Evolutionary conservation across 2,329 filamentous ascomycete genomes (phyloP), one percentile per base, ranked within the genome.

Genomic region (Trichoderma atroviride): DNA sequence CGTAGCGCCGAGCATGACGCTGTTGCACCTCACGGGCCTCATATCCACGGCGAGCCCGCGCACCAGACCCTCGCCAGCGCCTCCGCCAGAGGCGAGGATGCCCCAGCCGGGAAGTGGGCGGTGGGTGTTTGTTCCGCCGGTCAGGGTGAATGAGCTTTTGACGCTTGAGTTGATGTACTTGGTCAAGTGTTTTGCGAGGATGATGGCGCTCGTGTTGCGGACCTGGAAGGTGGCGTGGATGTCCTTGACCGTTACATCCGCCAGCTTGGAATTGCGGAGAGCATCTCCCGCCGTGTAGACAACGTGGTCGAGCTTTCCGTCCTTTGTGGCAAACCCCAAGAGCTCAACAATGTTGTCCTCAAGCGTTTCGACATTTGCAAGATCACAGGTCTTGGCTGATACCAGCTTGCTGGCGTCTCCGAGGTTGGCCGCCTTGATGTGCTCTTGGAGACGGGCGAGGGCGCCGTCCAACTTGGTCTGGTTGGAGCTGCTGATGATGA

Each of bases 21-120:
- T 75, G 74, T 92, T 92, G 31, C 91, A 88, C 2, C 90, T 79
- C 10, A 91, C 78, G 0, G 90, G 90, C 71, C 83, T 84, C 68
- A 92, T 74, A 73, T 92, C 89, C 37, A 91, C 74, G 2, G 89
- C 89, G 40, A 92, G 78, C 3, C 82, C 84, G 2, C 86, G 81
- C 2, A 82, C 81, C 75, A 91, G 81, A 3, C 84, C 83, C 61
- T 87, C 81, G 7, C 87, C 71, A 0, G 84, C 88, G 0, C 85
- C 83, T 0, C 82, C 83, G 64, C 83, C 85, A 2, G 79, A 78
- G 0, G 81, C 81, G 1, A 87, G 72, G 24, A 88, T 78, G 4
- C 79, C 78, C 85, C 85, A 89, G 27, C 84, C 80, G 0, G 83
- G 80, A 0, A 80, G 76, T 0, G 89, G 88, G 24, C 82, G 82